These are phyloP conservation scores for Coniochaeta ligniaria DNA, from an alignment of 2,329 filamentous ascomycete species.

Conservation along the genomic window DNA sequence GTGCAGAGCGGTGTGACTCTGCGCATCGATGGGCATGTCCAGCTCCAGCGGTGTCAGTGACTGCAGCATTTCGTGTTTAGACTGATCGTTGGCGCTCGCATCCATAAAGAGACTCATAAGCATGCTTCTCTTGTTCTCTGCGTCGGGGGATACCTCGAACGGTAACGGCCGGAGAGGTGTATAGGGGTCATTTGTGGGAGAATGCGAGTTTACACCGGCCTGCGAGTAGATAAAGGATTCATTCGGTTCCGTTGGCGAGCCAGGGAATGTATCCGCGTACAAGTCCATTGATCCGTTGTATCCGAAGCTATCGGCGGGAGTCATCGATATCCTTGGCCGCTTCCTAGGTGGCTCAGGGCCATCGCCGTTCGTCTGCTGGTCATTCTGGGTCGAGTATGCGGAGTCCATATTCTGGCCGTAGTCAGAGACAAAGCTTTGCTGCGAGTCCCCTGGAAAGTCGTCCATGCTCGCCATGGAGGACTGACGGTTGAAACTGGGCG, in stretches of 20 bases:
- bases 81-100: conserved; percentile 57
- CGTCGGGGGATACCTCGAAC: conserved; percentile 52
- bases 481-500: conserved; percentile 64
- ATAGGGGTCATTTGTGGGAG: conserved; percentile 41
- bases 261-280: conserved; percentile 45
- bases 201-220: conserved; percentile 33
- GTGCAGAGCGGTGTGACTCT: conserved; percentile 83
- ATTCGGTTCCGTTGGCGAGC: conserved; percentile 74
- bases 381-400: conserved; percentile 55
- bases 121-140: conserved; percentile 73
- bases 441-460: conserved; percentile 65
- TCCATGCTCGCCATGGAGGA: conserved; percentile 65
- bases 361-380: conserved; percentile 40
- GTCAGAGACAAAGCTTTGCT: conserved; percentile 76
- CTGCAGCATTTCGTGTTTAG: conserved; percentile 67
- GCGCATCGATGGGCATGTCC: conserved; percentile 86
- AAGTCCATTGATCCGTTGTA: conserved; percentile 40
- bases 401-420: conserved; percentile 68
- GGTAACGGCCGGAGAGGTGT: conserved; percentile 60
- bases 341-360: conserved; percentile 74
- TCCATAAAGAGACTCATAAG: conserved; percentile 81
- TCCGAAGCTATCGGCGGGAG: conserved; percentile 50
- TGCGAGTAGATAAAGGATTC: conserved; percentile 69
- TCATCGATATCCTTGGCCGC: conserved; percentile 54
- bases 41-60: conserved; percentile 73